Conservation (phyloP, 2,329 filamentous ascomycete species). For the Macrophomina pseudophaseolina region DNA sequence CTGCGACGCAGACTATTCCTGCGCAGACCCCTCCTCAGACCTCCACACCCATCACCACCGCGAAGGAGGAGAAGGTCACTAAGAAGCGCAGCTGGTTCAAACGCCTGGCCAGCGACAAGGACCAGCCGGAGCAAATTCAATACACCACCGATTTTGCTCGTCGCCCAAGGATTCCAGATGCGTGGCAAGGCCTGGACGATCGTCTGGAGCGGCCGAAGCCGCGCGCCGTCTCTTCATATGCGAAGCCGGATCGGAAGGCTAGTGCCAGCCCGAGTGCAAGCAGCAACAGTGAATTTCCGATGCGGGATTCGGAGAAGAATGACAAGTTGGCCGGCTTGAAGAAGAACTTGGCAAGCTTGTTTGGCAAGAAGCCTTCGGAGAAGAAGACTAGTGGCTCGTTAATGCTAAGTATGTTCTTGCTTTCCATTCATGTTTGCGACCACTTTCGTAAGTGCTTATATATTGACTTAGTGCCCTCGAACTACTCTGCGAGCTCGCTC, state of each 20-base stretch:
- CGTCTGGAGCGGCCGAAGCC: constrained; percentile 35
- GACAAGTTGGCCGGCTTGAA: constrained; percentile 40
- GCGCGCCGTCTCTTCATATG: constrained; percentile 10
- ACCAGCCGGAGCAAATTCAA: constrained; percentile 39
- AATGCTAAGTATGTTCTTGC: constrained; percentile 36
- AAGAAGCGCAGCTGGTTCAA: constrained; percentile 56
- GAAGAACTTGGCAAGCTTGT: constrained; percentile 57
- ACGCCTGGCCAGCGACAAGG: constrained; percentile 40
- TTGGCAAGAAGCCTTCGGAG: constrained; percentile 56
- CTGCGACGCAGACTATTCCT: constrained; percentile 10
- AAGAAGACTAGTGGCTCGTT: constrained; percentile 42
- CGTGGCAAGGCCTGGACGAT: constrained; percentile 45
- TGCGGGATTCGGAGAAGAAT: constrained; percentile 40
- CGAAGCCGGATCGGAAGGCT: constrained; percentile 33
- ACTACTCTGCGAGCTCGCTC: constrained; percentile 38
- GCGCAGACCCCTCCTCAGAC: neutral
- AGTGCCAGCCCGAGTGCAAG: constrained; percentile 24
- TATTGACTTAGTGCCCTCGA: constrained; percentile 23
- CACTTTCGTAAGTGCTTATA: neutral
- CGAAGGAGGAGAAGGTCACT: constrained; percentile 36
- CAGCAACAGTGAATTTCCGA: constrained; percentile 50
- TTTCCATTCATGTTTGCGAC: too few relatives aligned
- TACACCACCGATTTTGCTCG: constrained; percentile 28
- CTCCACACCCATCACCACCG: constrained; percentile 1
- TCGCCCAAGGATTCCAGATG: constrained; percentile 36